Conservation (phyloP, 2,329 filamentous ascomycete genomes). For the Capronia coronata region DNA sequence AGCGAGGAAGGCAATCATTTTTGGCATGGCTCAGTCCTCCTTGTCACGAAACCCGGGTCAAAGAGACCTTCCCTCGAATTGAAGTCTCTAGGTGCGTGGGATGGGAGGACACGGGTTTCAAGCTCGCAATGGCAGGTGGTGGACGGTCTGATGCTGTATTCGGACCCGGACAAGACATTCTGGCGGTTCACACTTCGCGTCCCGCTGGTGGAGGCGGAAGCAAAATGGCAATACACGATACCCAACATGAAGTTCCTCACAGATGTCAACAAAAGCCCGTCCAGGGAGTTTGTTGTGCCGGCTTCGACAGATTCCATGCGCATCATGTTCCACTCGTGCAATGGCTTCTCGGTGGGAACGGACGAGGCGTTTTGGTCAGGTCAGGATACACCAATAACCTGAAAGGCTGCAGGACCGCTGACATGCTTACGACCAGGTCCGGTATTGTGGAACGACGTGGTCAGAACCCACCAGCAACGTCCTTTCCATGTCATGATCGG, state of each 20-base stretch:
- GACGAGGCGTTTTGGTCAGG: conserved; percentile 55
- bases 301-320: conserved; percentile 59
- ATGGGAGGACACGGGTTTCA: conserved; percentile 5
- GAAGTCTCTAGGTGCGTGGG: conserved; percentile 40
- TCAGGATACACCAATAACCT: conserved; percentile 1
- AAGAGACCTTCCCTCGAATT: conserved; percentile 56
- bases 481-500: conserved; percentile 70
- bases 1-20: conserved; percentile 29
- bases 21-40: conserved; percentile 81
- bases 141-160: conserved; percentile 52
- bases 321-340: conserved; percentile 64
- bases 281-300: conserved; percentile 51
- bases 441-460: conserved; percentile 58
- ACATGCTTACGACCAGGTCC: conserved; percentile 38
- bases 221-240: conserved; percentile 72
- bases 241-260: conserved; percentile 58
- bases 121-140: conserved; percentile 23
- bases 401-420: not conserved
- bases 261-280: conserved; percentile 45
- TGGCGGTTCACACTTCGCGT: conserved; percentile 53
- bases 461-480: conserved; percentile 53
- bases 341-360: conserved; percentile 61
- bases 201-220: conserved; percentile 65
- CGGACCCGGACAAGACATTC: conserved; percentile 54
- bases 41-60: conserved; percentile 70